Percentiles rank a stretch among this genome's conserved stretches.
Evolutionary conservation across 164 flowering plant species (phyloP).

Genomic region (grape (Vitis vinifera)): ASM3070453v1 NC_081814.1:441501-442000

Average conservation of each 20-base stretch:
- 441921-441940: not conserved
- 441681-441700: not conserved
- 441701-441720: not conserved
- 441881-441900: slow-evolving; percentile 7
- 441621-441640: no score
- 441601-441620: no score
- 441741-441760: no score
- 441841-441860: not conserved
- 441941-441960: slow-evolving; percentile 13
- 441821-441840: not conserved
- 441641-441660: no score
- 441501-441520: no score
- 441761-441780: not conserved
- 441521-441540: no score
- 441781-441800: not conserved
- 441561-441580: no score
- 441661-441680: no score
- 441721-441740: no score
- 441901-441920: slow-evolving; percentile 13
- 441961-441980: slow-evolving; percentile 24
- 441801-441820: no score
- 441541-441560: no score
- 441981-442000: slow-evolving; percentile 58
- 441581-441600: no score
- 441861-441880: slow-evolving; percentile 10